These are phyloP conservation scores for Diplogelasinospora grovesii DNA, from an alignment of 495 filamentous ascomycete genomes.

Conservation along the genomic window DNA sequence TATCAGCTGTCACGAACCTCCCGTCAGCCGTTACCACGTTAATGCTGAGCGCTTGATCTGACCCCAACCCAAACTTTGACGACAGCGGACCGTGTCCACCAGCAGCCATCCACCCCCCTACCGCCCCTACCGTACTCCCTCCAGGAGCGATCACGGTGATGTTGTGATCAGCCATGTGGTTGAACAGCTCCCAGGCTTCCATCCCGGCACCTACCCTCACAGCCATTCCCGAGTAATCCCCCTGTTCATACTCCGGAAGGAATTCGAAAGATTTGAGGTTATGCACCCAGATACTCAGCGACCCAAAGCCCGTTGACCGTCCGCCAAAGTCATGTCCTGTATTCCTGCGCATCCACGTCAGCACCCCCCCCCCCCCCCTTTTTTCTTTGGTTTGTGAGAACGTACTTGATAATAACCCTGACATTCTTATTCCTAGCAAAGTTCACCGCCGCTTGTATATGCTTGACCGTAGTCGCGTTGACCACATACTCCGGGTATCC, in stretches of 20 bases:
- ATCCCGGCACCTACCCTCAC: constrained; percentile 41
- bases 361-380: too few species aligned
- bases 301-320: constrained; percentile 46
- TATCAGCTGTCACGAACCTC: constrained; percentile 44
- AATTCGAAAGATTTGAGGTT: constrained; percentile 41
- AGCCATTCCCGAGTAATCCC: constrained; percentile 35
- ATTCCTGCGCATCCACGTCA: constrained; percentile 44
- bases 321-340: constrained; percentile 63
- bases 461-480: constrained; percentile 47
- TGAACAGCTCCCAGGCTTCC: constrained; percentile 39
- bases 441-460: constrained; percentile 54
- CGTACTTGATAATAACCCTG: constrained; percentile 58
- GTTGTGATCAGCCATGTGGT: constrained; percentile 26
- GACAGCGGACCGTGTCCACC: constrained; percentile 43
- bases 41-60: constrained; percentile 47
- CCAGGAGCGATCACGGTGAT: constrained; percentile 41
- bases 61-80: constrained; percentile 41
- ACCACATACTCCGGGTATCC: constrained; percentile 54
- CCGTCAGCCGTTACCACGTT: constrained; percentile 54
- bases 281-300: constrained; percentile 55
- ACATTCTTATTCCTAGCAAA: constrained; percentile 55
- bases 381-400: too few species aligned
- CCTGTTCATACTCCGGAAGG: constrained; percentile 33
- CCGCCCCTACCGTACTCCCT: constrained; percentile 41
- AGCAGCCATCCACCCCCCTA: constrained; percentile 45